Percentiles rank a stretch among this genome's conserved stretches.
Conservation (phyloP, 176 grass and related monocot species). For the Cenchrus fungigraminus region DNA sequence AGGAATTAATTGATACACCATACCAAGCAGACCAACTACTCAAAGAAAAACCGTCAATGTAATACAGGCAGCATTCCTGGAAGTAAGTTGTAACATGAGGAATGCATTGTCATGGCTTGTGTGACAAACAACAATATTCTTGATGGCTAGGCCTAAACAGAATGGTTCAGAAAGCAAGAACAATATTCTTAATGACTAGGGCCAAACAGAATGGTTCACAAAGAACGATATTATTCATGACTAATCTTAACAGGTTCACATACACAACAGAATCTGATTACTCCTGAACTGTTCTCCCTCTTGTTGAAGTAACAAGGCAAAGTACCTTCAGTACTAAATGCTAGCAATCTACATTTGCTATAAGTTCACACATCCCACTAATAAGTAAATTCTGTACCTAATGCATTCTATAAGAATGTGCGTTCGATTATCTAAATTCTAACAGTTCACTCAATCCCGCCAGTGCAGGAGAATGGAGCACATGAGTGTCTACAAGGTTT, state of each 20-base stretch:
- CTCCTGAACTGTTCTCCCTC: neutral
- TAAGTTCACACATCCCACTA: neutral
- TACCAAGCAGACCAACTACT: neutral
- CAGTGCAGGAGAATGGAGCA: neutral
- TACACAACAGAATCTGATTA: neutral
- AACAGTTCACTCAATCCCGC: neutral
- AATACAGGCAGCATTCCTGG: conserved; percentile 17
- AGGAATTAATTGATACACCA: neutral
- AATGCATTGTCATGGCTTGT: conserved; percentile 3
- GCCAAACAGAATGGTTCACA: neutral
- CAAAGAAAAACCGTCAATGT: conserved; percentile 1
- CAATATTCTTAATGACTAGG: neutral
- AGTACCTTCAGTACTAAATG: neutral
- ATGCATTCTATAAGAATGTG: neutral
- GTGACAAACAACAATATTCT: neutral
- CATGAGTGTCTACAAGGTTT: conserved; percentile 1
- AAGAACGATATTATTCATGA: neutral
- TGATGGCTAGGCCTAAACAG: neutral
- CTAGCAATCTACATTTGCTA: neutral
- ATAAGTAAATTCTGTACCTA: conserved; percentile 9
- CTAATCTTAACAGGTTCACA: neutral
- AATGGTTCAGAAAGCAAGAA: neutral
- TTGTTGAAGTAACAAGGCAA: conserved; percentile 17
- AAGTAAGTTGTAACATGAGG: neutral
- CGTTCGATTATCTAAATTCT: neutral